phyloP scores from a whole-genome alignment of 2,329 filamentous ascomycete species.

The Epichloe gansuensis region DNA sequence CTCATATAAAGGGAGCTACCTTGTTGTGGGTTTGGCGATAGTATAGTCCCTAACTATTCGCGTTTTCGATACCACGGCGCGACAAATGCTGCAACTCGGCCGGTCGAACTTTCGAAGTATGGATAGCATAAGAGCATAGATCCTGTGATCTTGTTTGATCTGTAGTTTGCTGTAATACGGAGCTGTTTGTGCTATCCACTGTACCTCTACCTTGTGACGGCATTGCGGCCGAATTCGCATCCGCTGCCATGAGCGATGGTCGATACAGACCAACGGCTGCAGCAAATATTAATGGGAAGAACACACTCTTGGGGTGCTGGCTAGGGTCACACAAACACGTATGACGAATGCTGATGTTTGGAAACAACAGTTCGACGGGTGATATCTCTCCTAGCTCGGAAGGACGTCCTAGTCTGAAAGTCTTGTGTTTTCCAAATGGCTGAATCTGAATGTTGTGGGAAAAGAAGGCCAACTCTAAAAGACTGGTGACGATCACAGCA shows the following conservation, averaged over 20 bases:
- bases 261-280: neutral
- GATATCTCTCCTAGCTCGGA: no score
- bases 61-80: slow-evolving; percentile 2
- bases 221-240: slow-evolving; percentile 16
- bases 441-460: no score
- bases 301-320: neutral
- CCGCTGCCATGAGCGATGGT: neutral
- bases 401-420: neutral
- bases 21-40: slow-evolving; percentile 9
- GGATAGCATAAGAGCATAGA: slow-evolving; percentile 11
- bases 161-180: slow-evolving; percentile 11
- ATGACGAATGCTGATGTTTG: neutral
- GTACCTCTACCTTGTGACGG: slow-evolving; percentile 8
- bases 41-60: slow-evolving; percentile 1
- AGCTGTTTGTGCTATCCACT: slow-evolving; percentile 11
- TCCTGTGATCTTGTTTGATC: neutral
- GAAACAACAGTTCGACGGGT: neutral
- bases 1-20: slow-evolving; percentile 8
- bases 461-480: neutral
- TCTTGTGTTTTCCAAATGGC: neutral
- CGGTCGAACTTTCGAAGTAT: slow-evolving; percentile 16
- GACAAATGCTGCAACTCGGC: slow-evolving; percentile 10
- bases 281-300: neutral
- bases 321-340: neutral
- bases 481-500: neutral